Conservation (phyloP, 2,329 filamentous ascomycete genomes). For the Fusarium continuum region DNA sequence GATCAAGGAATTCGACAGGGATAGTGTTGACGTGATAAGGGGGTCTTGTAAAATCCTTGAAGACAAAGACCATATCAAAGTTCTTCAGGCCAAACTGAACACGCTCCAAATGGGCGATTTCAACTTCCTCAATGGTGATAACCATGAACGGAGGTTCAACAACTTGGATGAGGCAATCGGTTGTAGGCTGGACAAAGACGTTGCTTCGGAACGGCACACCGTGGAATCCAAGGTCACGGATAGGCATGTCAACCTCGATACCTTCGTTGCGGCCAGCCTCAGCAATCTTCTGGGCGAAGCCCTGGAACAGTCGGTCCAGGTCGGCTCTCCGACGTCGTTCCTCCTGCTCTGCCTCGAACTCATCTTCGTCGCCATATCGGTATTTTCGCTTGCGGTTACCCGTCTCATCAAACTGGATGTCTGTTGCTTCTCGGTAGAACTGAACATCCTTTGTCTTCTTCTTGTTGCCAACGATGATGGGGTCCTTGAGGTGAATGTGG, state of each 20-base stretch:
- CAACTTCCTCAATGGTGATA: constrained; percentile 92
- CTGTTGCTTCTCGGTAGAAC: constrained; percentile 96
- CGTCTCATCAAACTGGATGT: constrained; percentile 98
- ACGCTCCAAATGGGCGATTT: constrained; percentile 94
- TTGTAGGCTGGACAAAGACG: constrained; percentile 94
- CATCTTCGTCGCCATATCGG: constrained; percentile 96
- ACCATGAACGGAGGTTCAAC: constrained; percentile 98
- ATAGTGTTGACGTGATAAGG: constrained; percentile 98
- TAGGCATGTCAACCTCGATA: constrained; percentile 94
- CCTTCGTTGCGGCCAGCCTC: constrained; percentile 92
- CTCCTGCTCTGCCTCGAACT: constrained; percentile 98
- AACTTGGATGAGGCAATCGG: constrained; percentile 95
- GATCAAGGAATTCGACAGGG: constrained; percentile 91
- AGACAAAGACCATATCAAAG: constrained; percentile 97
- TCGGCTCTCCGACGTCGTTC: constrained; percentile 90
- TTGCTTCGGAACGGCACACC: constrained; percentile 96
- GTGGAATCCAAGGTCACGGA: constrained; percentile 95
- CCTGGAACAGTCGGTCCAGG: constrained; percentile 94
- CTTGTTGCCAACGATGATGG: constrained; percentile 95
- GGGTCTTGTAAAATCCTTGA: constrained; percentile 93
- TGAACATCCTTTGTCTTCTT: constrained; percentile 99
- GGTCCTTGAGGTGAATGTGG: constrained; percentile 96
- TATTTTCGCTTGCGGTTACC: constrained; percentile 98
- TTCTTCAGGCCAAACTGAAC: constrained; percentile 98
- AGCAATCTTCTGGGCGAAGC: constrained; percentile 96